phyloP scores from a whole-genome alignment of 1,139 yeast species.

The Suhomyces coccinellae region DNA sequence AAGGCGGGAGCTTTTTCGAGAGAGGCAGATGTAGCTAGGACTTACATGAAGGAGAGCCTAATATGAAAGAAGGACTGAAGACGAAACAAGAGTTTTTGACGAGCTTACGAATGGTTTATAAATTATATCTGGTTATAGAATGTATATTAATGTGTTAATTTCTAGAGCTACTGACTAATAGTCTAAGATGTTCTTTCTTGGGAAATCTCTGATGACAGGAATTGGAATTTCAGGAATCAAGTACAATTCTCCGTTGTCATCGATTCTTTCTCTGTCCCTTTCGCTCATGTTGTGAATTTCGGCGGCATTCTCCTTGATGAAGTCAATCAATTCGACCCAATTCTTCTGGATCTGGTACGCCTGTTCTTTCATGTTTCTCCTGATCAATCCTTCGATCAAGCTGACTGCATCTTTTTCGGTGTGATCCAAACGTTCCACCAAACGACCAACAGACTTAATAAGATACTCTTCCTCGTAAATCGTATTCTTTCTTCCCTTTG shows the following conservation, averaged over 20 bases:
- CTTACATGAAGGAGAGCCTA: too few species aligned
- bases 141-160: too few species aligned
- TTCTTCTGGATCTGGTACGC: slow-evolving; percentile 79
- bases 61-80: too few species aligned
- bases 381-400: slow-evolving; percentile 72
- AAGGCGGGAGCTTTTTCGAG: too few species aligned
- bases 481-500: slow-evolving; percentile 96
- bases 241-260: slow-evolving; percentile 84
- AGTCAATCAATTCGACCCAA: slow-evolving; percentile 57
- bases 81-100: too few species aligned
- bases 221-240: slow-evolving; percentile 70
- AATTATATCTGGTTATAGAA: too few species aligned
- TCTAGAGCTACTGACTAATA: slow-evolving; percentile 23
- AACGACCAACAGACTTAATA: slow-evolving; percentile 81
- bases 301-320: slow-evolving; percentile 56
- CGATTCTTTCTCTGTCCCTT: slow-evolving; percentile 81
- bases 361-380: slow-evolving; percentile 73
- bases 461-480: slow-evolving; percentile 96
- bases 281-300: slow-evolving; percentile 83
- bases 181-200: slow-evolving; percentile 56
- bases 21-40: too few species aligned
- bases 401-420: slow-evolving; percentile 74
- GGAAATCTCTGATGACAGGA: slow-evolving; percentile 62
- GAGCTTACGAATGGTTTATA: too few species aligned
- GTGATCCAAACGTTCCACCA: slow-evolving; percentile 76